phyloP scores from a whole-genome alignment of 257 asterid genomes.

The Leonotis leonurus region DNA sequence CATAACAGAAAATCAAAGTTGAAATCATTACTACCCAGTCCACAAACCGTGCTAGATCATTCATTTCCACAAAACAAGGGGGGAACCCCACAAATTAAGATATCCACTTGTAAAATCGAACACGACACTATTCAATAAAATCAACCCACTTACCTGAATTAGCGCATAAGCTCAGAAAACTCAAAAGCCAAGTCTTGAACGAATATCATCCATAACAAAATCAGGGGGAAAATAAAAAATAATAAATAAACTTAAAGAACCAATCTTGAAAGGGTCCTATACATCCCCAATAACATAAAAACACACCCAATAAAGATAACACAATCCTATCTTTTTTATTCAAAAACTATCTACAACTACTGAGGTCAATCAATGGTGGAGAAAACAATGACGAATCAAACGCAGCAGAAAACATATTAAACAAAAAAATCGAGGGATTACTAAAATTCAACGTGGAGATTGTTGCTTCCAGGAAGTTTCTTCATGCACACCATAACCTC shows the following conservation, averaged over 20 bases:
- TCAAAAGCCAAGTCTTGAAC: conserved; percentile 1
- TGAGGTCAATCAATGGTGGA: conserved; percentile 17
- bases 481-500: conserved; percentile 16
- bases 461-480: conserved; percentile 28
- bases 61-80: background rate
- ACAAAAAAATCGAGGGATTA: background rate
- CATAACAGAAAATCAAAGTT: background rate
- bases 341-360: background rate
- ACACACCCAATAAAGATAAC: background rate
- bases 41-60: background rate
- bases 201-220: background rate
- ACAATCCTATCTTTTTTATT: background rate
- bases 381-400: conserved; percentile 13
- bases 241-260: background rate
- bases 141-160: background rate
- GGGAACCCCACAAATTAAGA: background rate
- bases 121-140: background rate
- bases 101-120: background rate
- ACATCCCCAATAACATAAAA: conserved; percentile 5
- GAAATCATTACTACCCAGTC: background rate
- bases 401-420: conserved; percentile 4
- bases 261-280: conserved; percentile 28
- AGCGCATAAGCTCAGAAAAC: background rate
- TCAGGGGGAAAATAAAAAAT: background rate
- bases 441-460: conserved; percentile 9